A percentile compares a stretch with the other conserved stretches of the same genome.
Evolutionary conservation across 768 basidiomycete species (phyloP).

Genomic region (Podaxis rugospora): DNA sequence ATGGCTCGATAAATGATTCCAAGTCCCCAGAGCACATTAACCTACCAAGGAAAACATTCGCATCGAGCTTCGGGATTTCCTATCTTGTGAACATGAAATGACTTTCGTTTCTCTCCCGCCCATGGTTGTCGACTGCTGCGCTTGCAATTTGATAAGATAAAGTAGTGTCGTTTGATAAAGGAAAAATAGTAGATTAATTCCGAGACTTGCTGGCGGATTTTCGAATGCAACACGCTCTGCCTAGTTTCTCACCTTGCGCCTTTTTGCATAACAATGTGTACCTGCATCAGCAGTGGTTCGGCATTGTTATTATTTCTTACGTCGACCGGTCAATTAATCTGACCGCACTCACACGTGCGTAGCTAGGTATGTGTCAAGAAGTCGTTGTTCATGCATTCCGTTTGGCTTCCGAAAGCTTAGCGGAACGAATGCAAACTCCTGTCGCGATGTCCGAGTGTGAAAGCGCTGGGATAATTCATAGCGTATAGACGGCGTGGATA

Average conservation of each 20-base stretch:
- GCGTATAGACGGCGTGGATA: constrained; percentile 8
- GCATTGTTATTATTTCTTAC: no score
- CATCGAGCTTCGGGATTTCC: neutral
- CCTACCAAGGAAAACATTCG: neutral
- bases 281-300: no score
- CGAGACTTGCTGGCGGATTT: neutral
- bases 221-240: neutral
- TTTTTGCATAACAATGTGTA: no score
- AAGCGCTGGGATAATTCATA: neutral
- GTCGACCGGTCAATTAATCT: no score
- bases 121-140: neutral
- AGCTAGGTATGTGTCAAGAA: neutral
- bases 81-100: neutral
- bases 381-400: neutral
- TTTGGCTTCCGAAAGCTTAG: neutral
- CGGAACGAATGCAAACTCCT: neutral
- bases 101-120: neutral
- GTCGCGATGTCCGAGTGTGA: no score
- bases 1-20: neutral
- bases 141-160: neutral
- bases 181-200: neutral
- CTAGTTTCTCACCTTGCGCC: neutral
- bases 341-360: neutral
- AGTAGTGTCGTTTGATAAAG: neutral
- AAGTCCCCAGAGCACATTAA: neutral